Percentiles rank a stretch among this genome's conserved stretches.
phyloP scores from a whole-genome alignment of 768 basidiomycete genomes.

The Podaxis sp. region DNA sequence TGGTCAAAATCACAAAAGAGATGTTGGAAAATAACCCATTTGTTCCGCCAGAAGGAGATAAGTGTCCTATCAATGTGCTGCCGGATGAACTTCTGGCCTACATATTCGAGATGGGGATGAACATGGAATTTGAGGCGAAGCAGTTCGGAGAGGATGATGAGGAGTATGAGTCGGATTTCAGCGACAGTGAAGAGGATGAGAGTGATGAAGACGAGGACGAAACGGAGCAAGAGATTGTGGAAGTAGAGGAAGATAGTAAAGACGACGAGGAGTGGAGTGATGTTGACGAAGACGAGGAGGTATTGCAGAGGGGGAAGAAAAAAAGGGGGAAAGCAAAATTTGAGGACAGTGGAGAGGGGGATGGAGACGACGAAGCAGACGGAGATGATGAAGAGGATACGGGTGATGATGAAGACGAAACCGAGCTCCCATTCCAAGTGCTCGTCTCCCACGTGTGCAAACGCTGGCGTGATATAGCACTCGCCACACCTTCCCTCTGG shows the following conservation, averaged over 20 bases:
- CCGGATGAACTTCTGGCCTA: slow-evolving; percentile 58
- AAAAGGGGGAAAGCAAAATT: neutral
- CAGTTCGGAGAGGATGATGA: slow-evolving; percentile 32
- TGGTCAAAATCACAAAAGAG: slow-evolving; percentile 31
- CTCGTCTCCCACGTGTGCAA: slow-evolving; percentile 62
- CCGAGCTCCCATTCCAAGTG: slow-evolving; percentile 43
- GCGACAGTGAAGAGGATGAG: slow-evolving; percentile 33
- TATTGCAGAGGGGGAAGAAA: slow-evolving; percentile 12
- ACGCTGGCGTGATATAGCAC: slow-evolving; percentile 55
- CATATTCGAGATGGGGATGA: slow-evolving; percentile 50
- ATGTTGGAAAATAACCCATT: slow-evolving; percentile 49
- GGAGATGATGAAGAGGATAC: slow-evolving; percentile 16
- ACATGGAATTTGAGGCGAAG: slow-evolving; percentile 35
- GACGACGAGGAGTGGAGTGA: slow-evolving; percentile 23
- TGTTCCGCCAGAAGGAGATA: slow-evolving; percentile 40
- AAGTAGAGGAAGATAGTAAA: slow-evolving; percentile 19
- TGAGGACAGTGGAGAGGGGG: neutral
- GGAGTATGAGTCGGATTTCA: slow-evolving; percentile 27
- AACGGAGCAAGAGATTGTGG: slow-evolving; percentile 25
- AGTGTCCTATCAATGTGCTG: slow-evolving; percentile 51
- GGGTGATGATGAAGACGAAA: slow-evolving; percentile 8
- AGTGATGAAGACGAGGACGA: slow-evolving; percentile 32
- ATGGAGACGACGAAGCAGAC: slow-evolving; percentile 19
- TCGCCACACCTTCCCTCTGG: slow-evolving; percentile 60
- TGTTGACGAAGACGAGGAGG: slow-evolving; percentile 20